These are phyloP conservation scores for Sugiyamaella qingdaonensis DNA, from an alignment of 805 yeast genomes.

Conservation along the genomic window DNA sequence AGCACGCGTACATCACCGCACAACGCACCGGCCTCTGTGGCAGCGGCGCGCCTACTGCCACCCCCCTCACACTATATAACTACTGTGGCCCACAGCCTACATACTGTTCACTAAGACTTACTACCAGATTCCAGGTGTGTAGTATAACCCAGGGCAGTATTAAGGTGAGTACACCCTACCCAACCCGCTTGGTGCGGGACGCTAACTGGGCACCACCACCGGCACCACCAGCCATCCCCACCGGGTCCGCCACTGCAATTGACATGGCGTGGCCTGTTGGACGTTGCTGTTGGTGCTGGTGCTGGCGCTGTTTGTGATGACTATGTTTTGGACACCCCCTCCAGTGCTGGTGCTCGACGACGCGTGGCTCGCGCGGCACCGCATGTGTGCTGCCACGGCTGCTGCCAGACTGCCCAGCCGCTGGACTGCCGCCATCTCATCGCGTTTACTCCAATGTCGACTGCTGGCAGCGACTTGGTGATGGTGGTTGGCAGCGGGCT, in stretches of 20 bases:
- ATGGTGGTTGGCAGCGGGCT: background rate
- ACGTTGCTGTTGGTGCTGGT: background rate
- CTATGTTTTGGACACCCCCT: too few relatives aligned
- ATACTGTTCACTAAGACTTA: slow-evolving; percentile 1
- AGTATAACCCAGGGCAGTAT: slow-evolving; percentile 2
- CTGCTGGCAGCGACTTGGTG: background rate
- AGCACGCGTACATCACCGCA: slow-evolving; percentile 7
- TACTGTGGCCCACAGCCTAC: slow-evolving; percentile 1
- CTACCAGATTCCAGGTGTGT: background rate
- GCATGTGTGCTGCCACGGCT: background rate
- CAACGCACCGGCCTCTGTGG: slow-evolving; percentile 3
- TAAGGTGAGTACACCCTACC: slow-evolving; percentile 10
- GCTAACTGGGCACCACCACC: background rate
- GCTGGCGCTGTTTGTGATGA: too few relatives aligned
- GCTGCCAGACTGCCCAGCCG: background rate
- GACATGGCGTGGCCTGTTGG: background rate
- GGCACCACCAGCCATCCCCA: background rate
- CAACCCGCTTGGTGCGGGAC: background rate
- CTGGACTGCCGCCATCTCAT: background rate
- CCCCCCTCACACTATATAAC: slow-evolving; percentile 1
- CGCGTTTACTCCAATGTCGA: background rate
- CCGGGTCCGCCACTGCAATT: background rate
- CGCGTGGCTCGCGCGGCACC: slow-evolving; percentile 3
- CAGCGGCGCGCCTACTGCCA: background rate
- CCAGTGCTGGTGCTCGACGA: background rate